phyloP scores from a whole-genome alignment of 2,329 filamentous ascomycete species.

The Exophiala oligosperma region DNA sequence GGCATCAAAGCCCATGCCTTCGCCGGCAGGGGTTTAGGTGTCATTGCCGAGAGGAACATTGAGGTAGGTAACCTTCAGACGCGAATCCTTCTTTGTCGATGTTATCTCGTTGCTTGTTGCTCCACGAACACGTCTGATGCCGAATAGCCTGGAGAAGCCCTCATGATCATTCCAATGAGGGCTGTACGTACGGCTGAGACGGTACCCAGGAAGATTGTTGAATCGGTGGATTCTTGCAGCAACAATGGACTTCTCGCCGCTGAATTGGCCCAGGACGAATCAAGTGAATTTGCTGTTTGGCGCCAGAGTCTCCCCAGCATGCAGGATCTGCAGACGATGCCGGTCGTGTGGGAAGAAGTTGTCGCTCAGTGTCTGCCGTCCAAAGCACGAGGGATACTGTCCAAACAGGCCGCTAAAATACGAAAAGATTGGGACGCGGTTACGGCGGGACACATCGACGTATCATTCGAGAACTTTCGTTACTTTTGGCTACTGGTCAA shows the following conservation, averaged over 20 bases:
- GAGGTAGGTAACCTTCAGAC: slow-evolving; percentile 3
- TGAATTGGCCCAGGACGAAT: slow-evolving; percentile 7
- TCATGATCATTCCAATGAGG: slow-evolving; percentile 6
- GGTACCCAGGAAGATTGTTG: neutral
- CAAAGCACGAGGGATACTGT: neutral
- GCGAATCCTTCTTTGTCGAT: neutral
- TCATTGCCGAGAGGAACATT: slow-evolving; percentile 6
- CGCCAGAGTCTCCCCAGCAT: slow-evolving; percentile 3
- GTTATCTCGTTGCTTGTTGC: neutral
- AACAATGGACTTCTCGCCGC: slow-evolving; percentile 11
- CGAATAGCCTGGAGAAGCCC: slow-evolving; percentile 7
- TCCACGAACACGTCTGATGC: neutral
- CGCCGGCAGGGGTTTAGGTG: slow-evolving; percentile 7
- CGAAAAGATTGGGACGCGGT: slow-evolving; percentile 10
- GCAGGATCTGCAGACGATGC: slow-evolving; percentile 3
- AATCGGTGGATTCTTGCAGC: neutral
- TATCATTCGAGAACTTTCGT: neutral
- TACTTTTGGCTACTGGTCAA: slow-evolving; percentile 64
- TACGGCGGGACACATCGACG: neutral
- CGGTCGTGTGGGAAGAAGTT: slow-evolving; percentile 4
- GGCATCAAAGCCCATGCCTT: slow-evolving; percentile 7
- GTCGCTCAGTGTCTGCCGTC: slow-evolving; percentile 4
- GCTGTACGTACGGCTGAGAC: slow-evolving; percentile 3
- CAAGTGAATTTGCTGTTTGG: neutral
- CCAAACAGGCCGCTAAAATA: slow-evolving; percentile 6